A percentile compares a stretch with the other conserved stretches of the same genome.
phyloP scores from a whole-genome alignment of 352 stramenopile genomes.

The Phytophthora citrophthora region DNA sequence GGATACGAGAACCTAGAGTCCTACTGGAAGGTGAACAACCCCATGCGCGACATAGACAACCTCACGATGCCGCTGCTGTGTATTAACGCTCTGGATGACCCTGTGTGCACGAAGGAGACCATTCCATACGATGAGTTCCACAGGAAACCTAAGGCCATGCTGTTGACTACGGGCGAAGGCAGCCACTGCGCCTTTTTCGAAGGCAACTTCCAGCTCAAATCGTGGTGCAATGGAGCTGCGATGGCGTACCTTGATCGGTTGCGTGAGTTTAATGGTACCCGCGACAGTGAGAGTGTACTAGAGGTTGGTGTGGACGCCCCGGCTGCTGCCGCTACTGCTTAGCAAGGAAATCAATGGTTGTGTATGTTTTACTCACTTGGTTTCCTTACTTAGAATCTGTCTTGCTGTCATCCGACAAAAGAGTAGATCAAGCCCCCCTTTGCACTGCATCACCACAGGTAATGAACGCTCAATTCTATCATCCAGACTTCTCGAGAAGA shows the following conservation, averaged over 20 bases:
- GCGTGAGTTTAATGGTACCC: conserved; percentile 42
- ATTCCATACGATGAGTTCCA: conserved; percentile 71
- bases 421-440: no score
- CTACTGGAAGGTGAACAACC: conserved; percentile 82
- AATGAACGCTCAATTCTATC: no score
- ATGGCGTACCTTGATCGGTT: conserved; percentile 73
- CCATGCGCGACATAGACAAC: conserved; percentile 65
- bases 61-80: conserved; percentile 68
- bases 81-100: conserved; percentile 82
- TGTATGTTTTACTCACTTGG: no score
- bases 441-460: no score
- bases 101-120: conserved; percentile 76
- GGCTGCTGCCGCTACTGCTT: conserved; percentile 25
- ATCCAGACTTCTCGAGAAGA: no score
- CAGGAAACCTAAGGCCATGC: conserved; percentile 56
- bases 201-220: conserved; percentile 61
- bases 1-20: conserved; percentile 65
- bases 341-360: conserved; percentile 2
- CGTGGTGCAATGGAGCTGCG: conserved; percentile 63
- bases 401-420: no score
- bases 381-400: no score
- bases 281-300: conserved; percentile 3
- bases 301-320: not conserved
- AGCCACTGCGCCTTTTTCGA: conserved; percentile 86
- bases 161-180: conserved; percentile 60